These are phyloP conservation scores for Phyllosticta citribraziliensis DNA, from an alignment of 2,329 filamentous ascomycete genomes.

Conservation along the genomic window DNA sequence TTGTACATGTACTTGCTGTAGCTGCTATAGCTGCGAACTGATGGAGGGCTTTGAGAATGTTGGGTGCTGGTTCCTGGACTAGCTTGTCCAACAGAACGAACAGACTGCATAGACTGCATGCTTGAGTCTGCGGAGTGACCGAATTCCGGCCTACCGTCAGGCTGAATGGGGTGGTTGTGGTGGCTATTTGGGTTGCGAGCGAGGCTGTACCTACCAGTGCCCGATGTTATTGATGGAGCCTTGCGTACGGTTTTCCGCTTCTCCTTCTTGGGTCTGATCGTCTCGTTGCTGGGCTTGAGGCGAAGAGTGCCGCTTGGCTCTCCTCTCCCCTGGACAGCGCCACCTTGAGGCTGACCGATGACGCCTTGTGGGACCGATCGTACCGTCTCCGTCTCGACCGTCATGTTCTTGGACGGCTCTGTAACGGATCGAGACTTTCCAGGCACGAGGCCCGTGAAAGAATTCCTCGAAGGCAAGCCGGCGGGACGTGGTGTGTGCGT, in stretches of 20 bases:
- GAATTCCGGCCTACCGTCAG: conserved; percentile 15
- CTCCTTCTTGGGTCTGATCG: conserved; percentile 87
- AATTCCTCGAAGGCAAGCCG: conserved; percentile 52
- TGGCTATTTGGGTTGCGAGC: conserved; percentile 21
- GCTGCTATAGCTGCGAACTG: neutral
- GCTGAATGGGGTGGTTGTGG: conserved; percentile 11
- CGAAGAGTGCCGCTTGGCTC: conserved; percentile 64
- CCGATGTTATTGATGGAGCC: conserved; percentile 58
- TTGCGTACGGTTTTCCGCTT: conserved; percentile 75
- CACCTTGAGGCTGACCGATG: conserved; percentile 49
- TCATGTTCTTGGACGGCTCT: conserved; percentile 82
- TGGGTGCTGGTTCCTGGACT: conserved; percentile 1
- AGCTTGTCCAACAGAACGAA: neutral
- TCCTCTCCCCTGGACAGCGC: conserved; percentile 49
- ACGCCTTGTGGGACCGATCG: conserved; percentile 79
- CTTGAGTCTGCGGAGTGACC: conserved; percentile 10
- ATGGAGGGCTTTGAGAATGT: conserved; percentile 1
- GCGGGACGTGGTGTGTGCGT: neutral
- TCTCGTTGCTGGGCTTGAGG: conserved; percentile 86
- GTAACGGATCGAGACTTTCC: conserved; percentile 55
- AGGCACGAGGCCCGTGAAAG: conserved; percentile 54
- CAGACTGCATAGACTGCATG: neutral
- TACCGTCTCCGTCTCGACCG: conserved; percentile 93
- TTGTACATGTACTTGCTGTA: conserved; percentile 3
- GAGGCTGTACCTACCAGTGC: conserved; percentile 55